These are phyloP conservation scores for Claviceps sp. DNA, from an alignment of 2,329 filamentous ascomycete genomes.

Conservation along the genomic window DNA sequence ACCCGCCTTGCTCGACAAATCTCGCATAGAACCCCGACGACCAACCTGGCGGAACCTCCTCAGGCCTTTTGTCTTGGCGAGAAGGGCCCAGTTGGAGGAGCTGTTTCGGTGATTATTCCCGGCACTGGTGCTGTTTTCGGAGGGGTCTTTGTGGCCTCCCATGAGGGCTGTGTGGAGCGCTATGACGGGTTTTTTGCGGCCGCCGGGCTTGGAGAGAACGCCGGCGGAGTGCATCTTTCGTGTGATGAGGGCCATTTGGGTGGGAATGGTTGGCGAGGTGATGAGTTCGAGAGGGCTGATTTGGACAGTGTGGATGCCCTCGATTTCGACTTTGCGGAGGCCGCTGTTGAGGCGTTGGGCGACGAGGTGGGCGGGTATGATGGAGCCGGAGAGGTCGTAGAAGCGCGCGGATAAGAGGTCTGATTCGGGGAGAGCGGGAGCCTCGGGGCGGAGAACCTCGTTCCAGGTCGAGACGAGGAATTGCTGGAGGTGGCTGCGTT, in stretches of 20 bases:
- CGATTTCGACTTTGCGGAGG: conserved; percentile 23
- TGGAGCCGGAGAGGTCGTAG: conserved; percentile 36
- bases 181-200: conserved; percentile 7
- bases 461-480: conserved; percentile 32
- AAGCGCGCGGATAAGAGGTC: conserved; percentile 33
- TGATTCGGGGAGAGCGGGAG: conserved; percentile 24
- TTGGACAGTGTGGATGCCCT: conserved; percentile 23
- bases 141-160: neutral
- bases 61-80: conserved; percentile 6
- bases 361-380: conserved; percentile 34
- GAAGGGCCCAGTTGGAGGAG: conserved; percentile 2
- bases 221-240: conserved; percentile 13
- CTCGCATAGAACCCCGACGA: conserved; percentile 10
- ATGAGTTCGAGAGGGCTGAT: conserved; percentile 35
- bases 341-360: conserved; percentile 30
- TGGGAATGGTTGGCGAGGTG: conserved; percentile 34
- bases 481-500: conserved; percentile 26
- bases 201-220: conserved; percentile 6
- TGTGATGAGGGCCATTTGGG: conserved; percentile 31
- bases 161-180: neutral
- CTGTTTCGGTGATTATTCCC: neutral
- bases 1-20: conserved; percentile 13
- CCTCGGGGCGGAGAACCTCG: conserved; percentile 26
- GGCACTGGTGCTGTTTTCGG: neutral
- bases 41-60: conserved; percentile 4